Conservation (phyloP, 208 protist genomes). For the Leishmania aethiopica region DNA sequence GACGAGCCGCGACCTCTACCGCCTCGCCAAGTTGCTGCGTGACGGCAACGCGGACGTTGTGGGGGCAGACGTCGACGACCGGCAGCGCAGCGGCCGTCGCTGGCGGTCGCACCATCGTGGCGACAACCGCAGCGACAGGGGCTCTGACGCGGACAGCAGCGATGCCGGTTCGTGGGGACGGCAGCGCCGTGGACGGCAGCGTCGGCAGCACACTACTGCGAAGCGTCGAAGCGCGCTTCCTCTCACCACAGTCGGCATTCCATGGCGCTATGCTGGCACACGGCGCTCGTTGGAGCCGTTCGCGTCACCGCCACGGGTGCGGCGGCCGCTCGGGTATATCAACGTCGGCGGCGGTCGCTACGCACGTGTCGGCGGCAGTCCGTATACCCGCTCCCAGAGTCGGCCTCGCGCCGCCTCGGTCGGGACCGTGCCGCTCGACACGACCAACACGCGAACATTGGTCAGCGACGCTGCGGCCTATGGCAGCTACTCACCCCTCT, state of each 20-base stretch:
- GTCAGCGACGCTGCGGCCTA: not conserved
- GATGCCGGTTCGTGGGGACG: not conserved
- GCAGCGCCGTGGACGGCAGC: not conserved
- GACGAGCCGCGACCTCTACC: conserved; percentile 30
- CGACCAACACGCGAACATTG: conserved; percentile 2
- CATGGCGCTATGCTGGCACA: conserved; percentile 55
- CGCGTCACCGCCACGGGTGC: conserved; percentile 38
- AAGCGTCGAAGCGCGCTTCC: conserved; percentile 12
- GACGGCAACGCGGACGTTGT: not conserved
- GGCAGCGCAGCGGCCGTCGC: not conserved
- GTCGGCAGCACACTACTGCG: not conserved
- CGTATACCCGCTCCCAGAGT: conserved; percentile 18
- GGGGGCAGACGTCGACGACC: not conserved
- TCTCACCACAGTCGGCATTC: conserved; percentile 36
- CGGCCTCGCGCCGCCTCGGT: conserved; percentile 2
- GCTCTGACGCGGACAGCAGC: not conserved
- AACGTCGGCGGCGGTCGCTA: conserved; percentile 57
- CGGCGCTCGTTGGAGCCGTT: conserved; percentile 24
- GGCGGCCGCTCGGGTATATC: conserved; percentile 70
- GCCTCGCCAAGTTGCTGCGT: conserved; percentile 20
- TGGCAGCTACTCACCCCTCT: not conserved
- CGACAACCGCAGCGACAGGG: not conserved
- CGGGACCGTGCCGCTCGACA: conserved; percentile 21
- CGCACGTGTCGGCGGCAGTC: conserved; percentile 35
- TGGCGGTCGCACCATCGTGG: not conserved